These are phyloP conservation scores for Kandelia obovata DNA, from an alignment of 345 rosid genomes.

Conservation along the genomic window DNA sequence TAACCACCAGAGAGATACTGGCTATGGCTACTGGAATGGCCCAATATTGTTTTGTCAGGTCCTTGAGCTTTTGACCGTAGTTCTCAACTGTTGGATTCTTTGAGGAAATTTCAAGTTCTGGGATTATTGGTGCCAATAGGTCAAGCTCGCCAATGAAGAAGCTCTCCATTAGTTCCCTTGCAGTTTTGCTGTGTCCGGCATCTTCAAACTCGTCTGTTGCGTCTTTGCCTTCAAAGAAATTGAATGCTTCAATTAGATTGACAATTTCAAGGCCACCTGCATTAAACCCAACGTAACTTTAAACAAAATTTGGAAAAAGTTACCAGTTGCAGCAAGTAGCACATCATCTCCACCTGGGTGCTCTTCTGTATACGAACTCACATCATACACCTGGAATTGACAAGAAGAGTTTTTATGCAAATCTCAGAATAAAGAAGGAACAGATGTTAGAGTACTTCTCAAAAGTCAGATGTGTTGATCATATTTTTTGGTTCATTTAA, in stretches of 20 bases:
- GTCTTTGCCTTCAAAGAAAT: conserved; percentile 56
- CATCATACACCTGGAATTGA: conserved; percentile 69
- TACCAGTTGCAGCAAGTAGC: conserved; percentile 68
- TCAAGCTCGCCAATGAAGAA: conserved; percentile 82
- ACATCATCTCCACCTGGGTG: conserved; percentile 98
- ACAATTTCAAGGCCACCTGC: conserved; percentile 1
- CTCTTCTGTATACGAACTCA: conserved; percentile 76
- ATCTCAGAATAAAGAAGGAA: too few relatives aligned
- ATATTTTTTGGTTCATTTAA: not conserved
- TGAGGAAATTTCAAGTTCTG: conserved; percentile 60
- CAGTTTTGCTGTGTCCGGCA: conserved; percentile 71
- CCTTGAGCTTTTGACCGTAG: conserved; percentile 38
- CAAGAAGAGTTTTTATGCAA: not conserved
- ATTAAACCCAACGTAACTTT: not conserved
- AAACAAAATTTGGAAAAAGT: not conserved
- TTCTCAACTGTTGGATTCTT: conserved; percentile 29
- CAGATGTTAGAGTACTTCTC: not conserved
- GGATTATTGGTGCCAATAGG: conserved; percentile 39
- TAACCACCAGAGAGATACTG: conserved; percentile 57
- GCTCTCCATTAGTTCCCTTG: conserved; percentile 61
- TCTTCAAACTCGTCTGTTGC: conserved; percentile 87
- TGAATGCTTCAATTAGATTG: conserved; percentile 10
- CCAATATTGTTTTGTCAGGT: conserved; percentile 67
- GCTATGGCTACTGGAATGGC: conserved; percentile 52
- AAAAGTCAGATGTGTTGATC: not conserved